Evolutionary conservation across 495 filamentous ascomycete genomes (phyloP), one percentile per base, ranked within the genome.

Genomic region (Thermothielavioides terrestris): DNA sequence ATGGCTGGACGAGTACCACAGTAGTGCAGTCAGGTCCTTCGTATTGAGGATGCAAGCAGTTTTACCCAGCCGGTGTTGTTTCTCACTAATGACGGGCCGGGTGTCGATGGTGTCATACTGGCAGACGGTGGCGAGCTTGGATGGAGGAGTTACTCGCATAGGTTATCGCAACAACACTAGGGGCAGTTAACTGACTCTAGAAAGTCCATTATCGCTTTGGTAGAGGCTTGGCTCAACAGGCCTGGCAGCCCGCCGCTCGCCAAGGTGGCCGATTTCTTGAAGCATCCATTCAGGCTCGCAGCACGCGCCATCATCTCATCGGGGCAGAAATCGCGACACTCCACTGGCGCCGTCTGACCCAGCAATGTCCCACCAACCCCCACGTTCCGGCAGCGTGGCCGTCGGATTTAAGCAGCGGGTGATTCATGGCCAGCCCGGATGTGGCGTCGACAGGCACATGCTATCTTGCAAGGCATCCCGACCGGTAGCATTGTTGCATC

Each of bases 41-140:
- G n/a, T n/a, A n/a, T n/a, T n/a, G n/a, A n/a, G n/a, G 41, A 31
- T 36, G n/a, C 17, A 17, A 36, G 34, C 34, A 11, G n/a, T 21
- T 11, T 15, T 20, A n/a, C n/a, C n/a, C n/a, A n/a, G n/a, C n/a
- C n/a, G n/a, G n/a, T n/a, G n/a, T n/a, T n/a, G n/a, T n/a, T n/a
- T n/a, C n/a, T n/a, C n/a, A n/a, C n/a, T n/a, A n/a, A n/a, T n/a
- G n/a, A n/a, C 17, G 26, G 1, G 41, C 26, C 26, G 42, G 42
- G 42, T 8, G 12, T 15, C 42, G 42, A 45, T 45, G 42, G 42
- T 45, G 42, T 45, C 42, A 45, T 45, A 28, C 3, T 14, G 42
- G 10, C 18, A 6, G 18, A 2, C 8, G 18, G 18, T 45, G 22
- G 42, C 42, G 42, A 32, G 27, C 41, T 7, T 2, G 36, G 23